Evolutionary conservation across 768 basidiomycete species (phyloP), one percentile per base, ranked within the genome.

Genomic region (Lactifluus piperatus): DNA sequence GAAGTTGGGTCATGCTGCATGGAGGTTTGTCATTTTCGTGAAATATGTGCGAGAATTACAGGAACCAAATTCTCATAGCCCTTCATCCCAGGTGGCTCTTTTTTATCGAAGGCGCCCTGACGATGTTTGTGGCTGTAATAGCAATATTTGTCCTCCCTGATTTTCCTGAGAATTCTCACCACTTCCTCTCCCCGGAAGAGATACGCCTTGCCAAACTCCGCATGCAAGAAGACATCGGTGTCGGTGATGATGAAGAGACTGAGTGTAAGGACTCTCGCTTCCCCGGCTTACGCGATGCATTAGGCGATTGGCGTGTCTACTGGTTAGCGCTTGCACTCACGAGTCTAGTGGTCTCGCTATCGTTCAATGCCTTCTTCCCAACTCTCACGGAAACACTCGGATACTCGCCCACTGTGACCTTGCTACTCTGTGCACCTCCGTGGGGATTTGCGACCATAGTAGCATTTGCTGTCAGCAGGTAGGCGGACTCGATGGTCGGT

Each of bases 261-360:
- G 76, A 77, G 51, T 52, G 22, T 48, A 64, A 71, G 10, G 73
- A 70, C 48, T 45, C 51, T 5, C 72, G 73, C 16, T 64, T 68
- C 14, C 69, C 71, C 24, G 87, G 86, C 9, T 67, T 91, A 3
- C 62, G 70, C 9, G 67, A 85, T 62, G 86, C 90, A 11, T 43
- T 89, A 56, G 75, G 75, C 20, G 91, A 94, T 67, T 83, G 85
- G 86, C 88, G 85, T 69, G 88, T 94, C 39, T 93, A 90, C 86
- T 88, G 81, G 80, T 76, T 94, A 45, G 77, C 85, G 20, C 55
- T 89, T 29, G 77, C 84, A 3, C 69, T 88, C 56, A 80, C 81
- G 14, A 77, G 77, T 64, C 77, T 82, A 72, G 78, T 81, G 36
- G 71, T 86, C 37, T 81, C 85, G 9, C 66, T 90, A 27, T 84